phyloP scores from a whole-genome alignment of 441 rosid genomes.

The Omphalea diandra region DNA sequence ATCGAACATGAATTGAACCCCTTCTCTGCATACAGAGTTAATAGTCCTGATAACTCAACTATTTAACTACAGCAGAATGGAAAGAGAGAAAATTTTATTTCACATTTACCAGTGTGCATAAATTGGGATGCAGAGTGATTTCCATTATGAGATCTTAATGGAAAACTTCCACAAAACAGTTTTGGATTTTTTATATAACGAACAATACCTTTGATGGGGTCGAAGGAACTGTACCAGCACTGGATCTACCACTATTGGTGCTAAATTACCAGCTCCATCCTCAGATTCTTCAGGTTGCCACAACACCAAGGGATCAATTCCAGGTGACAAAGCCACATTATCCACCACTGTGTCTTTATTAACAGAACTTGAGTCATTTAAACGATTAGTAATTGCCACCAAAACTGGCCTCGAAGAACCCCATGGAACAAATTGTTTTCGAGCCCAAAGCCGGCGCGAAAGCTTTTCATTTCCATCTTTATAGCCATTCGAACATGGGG shows the following conservation, averaged over 20 bases:
- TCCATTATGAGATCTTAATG: not conserved
- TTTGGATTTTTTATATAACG: conserved; percentile 19
- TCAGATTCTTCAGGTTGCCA: conserved; percentile 77
- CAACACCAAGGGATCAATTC: conserved; percentile 75
- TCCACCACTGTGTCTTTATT: conserved; percentile 55
- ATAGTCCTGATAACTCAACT: conserved; percentile 11
- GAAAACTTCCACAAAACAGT: conserved; percentile 5
- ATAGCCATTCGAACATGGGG: conserved; percentile 72
- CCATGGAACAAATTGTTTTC: conserved; percentile 96
- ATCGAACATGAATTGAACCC: conserved; percentile 98
- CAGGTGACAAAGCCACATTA: conserved; percentile 70
- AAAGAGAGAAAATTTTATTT: not conserved
- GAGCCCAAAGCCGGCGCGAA: conserved; percentile 81
- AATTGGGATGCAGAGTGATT: not conserved
- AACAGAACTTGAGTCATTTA: conserved; percentile 24
- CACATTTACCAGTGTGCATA: not conserved
- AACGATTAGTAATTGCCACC: conserved; percentile 42
- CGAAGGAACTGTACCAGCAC: conserved; percentile 91
- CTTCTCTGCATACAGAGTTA: conserved; percentile 68
- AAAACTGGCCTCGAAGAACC: conserved; percentile 68
- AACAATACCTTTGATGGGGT: conserved; percentile 90
- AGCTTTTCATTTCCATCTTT: conserved; percentile 52
- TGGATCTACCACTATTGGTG: conserved; percentile 68
- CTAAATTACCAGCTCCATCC: conserved; percentile 32
- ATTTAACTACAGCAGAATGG: conserved; percentile 1